Conservation (phyloP, 139 green algal species). For the Micromonas commoda region DNA sequence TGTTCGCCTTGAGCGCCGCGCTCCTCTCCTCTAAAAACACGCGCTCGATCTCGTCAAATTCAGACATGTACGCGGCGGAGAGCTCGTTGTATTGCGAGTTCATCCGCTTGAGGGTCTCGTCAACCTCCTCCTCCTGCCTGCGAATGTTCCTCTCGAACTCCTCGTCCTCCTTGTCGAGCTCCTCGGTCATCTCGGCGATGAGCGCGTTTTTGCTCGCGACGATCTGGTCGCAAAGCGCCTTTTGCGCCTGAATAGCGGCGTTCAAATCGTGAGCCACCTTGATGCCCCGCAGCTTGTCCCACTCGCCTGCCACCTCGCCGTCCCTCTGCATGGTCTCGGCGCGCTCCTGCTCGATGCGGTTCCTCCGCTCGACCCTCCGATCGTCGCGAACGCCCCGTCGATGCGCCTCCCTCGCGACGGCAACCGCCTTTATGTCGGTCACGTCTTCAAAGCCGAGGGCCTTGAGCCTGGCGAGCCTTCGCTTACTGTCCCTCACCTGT, state of each 20-base stretch:
- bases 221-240: conserved; percentile 52
- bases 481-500: too few relatives aligned
- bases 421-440: too few relatives aligned
- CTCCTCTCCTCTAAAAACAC: conserved; percentile 58
- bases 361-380: too few relatives aligned
- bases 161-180: conserved; percentile 70
- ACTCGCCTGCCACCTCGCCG: too few relatives aligned
- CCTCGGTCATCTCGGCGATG: conserved; percentile 54
- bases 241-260: conserved; percentile 57
- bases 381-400: too few relatives aligned
- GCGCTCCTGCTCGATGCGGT: too few relatives aligned
- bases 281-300: conserved; percentile 52
- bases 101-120: conserved; percentile 49
- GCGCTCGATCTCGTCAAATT: conserved; percentile 61
- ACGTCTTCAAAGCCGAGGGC: too few relatives aligned
- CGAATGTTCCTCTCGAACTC: conserved; percentile 60
- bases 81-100: conserved; percentile 53
- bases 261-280: conserved; percentile 53
- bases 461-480: too few relatives aligned
- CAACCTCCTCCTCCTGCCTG: conserved; percentile 55
- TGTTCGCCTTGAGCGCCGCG: conserved; percentile 56
- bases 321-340: too few relatives aligned
- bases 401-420: too few relatives aligned
- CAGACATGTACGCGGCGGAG: conserved; percentile 31
- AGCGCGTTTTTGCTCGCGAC: conserved; percentile 61